Percentiles rank a stretch among this genome's conserved stretches.
Evolutionary conservation across 306 rosid genomes (phyloP).

Genomic region (Rosa lucieae): DNA sequence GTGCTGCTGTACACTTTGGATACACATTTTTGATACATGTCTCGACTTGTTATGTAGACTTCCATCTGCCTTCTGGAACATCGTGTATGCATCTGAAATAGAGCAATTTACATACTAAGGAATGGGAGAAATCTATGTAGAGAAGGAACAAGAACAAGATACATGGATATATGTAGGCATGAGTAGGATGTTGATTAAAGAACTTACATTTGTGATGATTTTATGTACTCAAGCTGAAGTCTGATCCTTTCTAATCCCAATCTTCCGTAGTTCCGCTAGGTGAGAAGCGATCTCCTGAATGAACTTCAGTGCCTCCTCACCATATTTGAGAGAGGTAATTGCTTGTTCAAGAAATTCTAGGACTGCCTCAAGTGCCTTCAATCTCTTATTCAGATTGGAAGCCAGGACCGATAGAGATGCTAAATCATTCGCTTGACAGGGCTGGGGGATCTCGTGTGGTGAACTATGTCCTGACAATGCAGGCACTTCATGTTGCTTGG

Average conservation of each 20-base stretch:
- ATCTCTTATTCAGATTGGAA: constrained; percentile 49
- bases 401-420: constrained; percentile 37
- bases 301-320: constrained; percentile 65
- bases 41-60: not conserved
- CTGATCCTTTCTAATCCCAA: constrained; percentile 47
- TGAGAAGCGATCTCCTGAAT: constrained; percentile 70
- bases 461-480: constrained; percentile 14
- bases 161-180: not conserved
- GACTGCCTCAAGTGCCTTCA: constrained; percentile 69
- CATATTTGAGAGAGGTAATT: constrained; percentile 48
- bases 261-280: constrained; percentile 58
- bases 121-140: not conserved
- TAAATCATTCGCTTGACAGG: constrained; percentile 30
- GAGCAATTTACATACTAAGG: not conserved
- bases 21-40: constrained; percentile 5
- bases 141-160: not conserved
- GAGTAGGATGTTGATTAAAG: constrained; percentile 1
- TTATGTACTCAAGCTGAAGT: constrained; percentile 35
- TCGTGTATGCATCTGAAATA: constrained; percentile 9
- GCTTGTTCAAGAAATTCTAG: constrained; percentile 59
- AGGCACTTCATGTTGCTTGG: constrained; percentile 38
- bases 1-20: constrained; percentile 48
- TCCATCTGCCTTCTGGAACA: not conserved
- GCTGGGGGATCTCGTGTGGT: constrained; percentile 32
- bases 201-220: constrained; percentile 44